Percentiles rank a stretch among this genome's conserved stretches.
phyloP scores from a whole-genome alignment of 805 yeast species.

The Schwanniomyces vanrijiae region DNA sequence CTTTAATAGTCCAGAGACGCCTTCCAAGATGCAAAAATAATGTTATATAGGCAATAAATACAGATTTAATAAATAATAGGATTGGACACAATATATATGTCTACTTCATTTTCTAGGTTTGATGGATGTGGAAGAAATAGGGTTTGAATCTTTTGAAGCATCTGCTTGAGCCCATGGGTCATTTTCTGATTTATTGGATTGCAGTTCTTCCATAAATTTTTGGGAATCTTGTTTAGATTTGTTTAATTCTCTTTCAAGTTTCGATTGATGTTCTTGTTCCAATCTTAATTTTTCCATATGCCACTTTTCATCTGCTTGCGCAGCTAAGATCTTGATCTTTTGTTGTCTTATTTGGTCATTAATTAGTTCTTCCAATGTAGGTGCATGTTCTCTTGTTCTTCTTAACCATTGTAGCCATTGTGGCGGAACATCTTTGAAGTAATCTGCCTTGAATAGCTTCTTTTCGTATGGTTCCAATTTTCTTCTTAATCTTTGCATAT shows the following conservation, averaged over 20 bases:
- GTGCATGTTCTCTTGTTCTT: slow-evolving; percentile 57
- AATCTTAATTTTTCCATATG: slow-evolving; percentile 31
- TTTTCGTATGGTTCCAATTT: slow-evolving; percentile 57
- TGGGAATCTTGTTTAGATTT: slow-evolving; percentile 19
- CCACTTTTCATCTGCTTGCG: slow-evolving; percentile 46
- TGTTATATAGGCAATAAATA: slow-evolving; percentile 3
- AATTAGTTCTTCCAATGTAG: slow-evolving; percentile 61
- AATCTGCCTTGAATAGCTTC: slow-evolving; percentile 53
- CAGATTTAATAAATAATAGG: neutral
- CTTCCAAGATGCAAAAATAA: slow-evolving; percentile 2
- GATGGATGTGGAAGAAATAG: slow-evolving; percentile 38
- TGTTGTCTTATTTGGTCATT: slow-evolving; percentile 58
- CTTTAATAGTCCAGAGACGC: neutral
- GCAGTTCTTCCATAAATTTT: slow-evolving; percentile 5
- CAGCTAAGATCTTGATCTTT: slow-evolving; percentile 50
- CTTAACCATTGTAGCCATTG: slow-evolving; percentile 86
- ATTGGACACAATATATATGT: neutral
- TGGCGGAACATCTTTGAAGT: slow-evolving; percentile 58
- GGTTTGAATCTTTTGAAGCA: slow-evolving; percentile 19
- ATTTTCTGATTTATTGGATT: neutral
- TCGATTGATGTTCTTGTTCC: slow-evolving; percentile 31
- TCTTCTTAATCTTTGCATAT: slow-evolving; percentile 56
- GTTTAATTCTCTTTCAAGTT: slow-evolving; percentile 32
- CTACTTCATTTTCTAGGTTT: slow-evolving; percentile 30
- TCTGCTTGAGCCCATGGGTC: slow-evolving; percentile 42